Evolutionary conservation across 225 moss, liverwort and hornwort species (phyloP), one percentile per base, ranked within the genome.

Genomic region (Polytrichum commune): DNA sequence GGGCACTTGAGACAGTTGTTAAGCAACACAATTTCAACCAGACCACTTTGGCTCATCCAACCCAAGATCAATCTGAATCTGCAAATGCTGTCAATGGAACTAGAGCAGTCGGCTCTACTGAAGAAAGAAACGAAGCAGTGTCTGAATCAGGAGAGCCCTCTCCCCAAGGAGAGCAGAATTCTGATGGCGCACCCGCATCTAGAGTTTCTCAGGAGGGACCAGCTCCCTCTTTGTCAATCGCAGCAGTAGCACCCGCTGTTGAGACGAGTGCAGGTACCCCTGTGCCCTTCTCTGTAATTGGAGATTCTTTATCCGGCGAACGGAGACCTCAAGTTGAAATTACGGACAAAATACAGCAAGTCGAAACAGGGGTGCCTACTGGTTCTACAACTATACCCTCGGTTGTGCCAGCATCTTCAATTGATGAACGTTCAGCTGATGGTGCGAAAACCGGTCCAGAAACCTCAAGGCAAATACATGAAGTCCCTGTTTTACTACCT

Each of bases 1-100:
- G 95, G 90, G 93, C 93, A 61, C 79, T 96, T 76, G 95, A 96
- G 75, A 85, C 77, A 33, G 91, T 96, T 61, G 33, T 91, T 25
- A 82, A 89, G 61, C 88, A 84, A 80, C 77, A 79, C 78, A 90
- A 75, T 35, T 80, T 91, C 78, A 78, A 46, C 16, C 46, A 46
- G 23, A 82, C 83, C 79, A 71, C 85, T n/a, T 72, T 91, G 22
- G 80, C 64, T 74, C 76, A 75, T 23, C 72, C 81, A 72, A 60
- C 60, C 63, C 80, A 73, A 70, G 77, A 77, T 76, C 53, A 71
- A 62, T 54, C 62, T 69, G 78, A 69, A 58, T 78, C 29, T 57
- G 66, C 69, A 38, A 77, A 69, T 61, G 62, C 55, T 64, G 72
- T 69, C 72, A 81, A 72, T 57, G 74, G 61, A 70, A 68, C 10